A percentile compares a stretch with the other conserved stretches of the same genome.
These are phyloP conservation scores for Fusarium robinianum DNA, from an alignment of 2,329 filamentous ascomycete genomes.

Conservation along the genomic window DNA sequence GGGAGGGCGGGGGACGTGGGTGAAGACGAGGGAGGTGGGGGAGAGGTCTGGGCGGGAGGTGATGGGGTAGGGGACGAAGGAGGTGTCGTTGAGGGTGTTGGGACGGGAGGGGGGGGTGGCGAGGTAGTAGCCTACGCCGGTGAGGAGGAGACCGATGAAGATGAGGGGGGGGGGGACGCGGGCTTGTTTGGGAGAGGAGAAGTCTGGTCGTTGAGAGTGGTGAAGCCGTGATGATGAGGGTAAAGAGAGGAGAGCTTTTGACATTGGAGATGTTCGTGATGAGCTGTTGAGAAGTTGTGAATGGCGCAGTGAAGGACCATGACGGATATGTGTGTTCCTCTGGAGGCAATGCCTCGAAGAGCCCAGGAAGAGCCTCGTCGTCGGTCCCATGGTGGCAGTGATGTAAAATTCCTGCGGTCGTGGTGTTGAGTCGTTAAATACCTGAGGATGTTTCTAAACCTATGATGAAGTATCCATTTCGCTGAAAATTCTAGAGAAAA, in stretches of 20 bases:
- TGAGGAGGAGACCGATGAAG: conserved; percentile 29
- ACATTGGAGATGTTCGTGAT: neutral
- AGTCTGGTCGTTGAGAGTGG: conserved; percentile 19
- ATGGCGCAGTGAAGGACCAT: neutral
- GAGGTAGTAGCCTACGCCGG: conserved; percentile 35
- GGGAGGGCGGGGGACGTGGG: no score
- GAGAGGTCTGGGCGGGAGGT: no score
- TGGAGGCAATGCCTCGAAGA: no score
- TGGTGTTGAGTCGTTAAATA: neutral
- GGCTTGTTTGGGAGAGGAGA: conserved; percentile 53
- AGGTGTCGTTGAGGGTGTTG: no score
- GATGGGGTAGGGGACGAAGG: no score
- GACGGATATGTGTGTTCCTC: no score
- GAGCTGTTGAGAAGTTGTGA: neutral
- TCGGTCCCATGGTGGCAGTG: conserved; percentile 12
- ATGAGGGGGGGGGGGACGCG: conserved; percentile 31
- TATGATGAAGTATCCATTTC: neutral
- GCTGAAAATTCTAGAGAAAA: neutral
- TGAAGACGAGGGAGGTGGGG: no score
- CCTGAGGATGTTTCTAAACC: neutral
- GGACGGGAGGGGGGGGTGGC: conserved; percentile 31
- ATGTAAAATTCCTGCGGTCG: no score
- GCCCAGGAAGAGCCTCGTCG: conserved; percentile 12
- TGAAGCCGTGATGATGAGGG: conserved; percentile 2
- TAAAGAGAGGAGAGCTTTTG: conserved; percentile 4